These are phyloP conservation scores for Bocquillonia castaneifolia DNA, from an alignment of 441 rosid species.

Conservation along the genomic window DNA sequence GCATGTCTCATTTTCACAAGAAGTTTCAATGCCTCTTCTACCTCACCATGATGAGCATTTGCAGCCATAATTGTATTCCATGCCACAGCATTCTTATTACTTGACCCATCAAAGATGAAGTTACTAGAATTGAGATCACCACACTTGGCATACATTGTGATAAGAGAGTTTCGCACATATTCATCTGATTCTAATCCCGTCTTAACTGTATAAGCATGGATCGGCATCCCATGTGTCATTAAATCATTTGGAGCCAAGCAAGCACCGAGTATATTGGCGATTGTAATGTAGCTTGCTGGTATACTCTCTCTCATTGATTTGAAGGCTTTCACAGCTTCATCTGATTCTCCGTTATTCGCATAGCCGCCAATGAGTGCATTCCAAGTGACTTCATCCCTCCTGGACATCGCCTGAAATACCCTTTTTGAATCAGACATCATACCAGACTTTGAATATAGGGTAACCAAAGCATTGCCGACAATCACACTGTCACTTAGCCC, in stretches of 20 bases:
- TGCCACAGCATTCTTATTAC: constrained; percentile 40
- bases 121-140: constrained; percentile 62
- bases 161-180: constrained; percentile 64
- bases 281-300: constrained; percentile 53
- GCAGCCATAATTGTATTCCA: constrained; percentile 77
- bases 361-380: constrained; percentile 78
- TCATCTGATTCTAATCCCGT: constrained; percentile 55
- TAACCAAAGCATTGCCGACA: constrained; percentile 60
- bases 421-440: constrained; percentile 45
- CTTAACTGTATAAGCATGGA: constrained; percentile 48
- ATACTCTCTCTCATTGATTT: constrained; percentile 49
- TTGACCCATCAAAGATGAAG: constrained; percentile 44
- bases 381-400: constrained; percentile 60
- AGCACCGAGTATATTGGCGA: constrained; percentile 66
- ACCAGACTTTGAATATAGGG: constrained; percentile 63
- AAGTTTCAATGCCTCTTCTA: constrained; percentile 69
- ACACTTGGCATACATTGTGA: constrained; percentile 76
- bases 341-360: constrained; percentile 50
- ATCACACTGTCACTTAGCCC: constrained; percentile 54
- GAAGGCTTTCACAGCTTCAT: constrained; percentile 45
- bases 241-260: constrained; percentile 43
- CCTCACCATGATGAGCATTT: constrained; percentile 56
- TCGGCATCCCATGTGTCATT: constrained; percentile 48
- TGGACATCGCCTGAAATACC: constrained; percentile 46
- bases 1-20: constrained; percentile 44